Conservation (phyloP, 345 rosid genomes). For the sweet orange (Citrus sinensis) region DNA sequence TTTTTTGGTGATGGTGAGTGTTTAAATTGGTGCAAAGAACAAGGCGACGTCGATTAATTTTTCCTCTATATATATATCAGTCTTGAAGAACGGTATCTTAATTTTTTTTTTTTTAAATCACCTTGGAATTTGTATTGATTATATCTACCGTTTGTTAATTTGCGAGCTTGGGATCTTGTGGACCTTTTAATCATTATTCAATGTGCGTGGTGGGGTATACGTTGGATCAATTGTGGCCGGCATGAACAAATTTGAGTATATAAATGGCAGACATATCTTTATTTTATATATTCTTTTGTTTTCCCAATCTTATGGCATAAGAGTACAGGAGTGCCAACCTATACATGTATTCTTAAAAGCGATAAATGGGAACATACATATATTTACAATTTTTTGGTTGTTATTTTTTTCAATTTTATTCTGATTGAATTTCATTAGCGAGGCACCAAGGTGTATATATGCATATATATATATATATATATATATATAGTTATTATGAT, state of each 20-base stretch:
- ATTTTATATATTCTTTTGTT: neutral
- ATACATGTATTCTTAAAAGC: neutral
- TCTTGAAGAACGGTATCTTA: too few relatives aligned
- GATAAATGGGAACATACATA: slow-evolving; percentile 9
- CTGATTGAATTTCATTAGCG: neutral
- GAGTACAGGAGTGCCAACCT: neutral
- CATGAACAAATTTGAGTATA: slow-evolving; percentile 13
- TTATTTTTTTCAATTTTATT: neutral
- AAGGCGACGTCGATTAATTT: neutral
- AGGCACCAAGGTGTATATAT: too few relatives aligned
- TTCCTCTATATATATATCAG: too few relatives aligned
- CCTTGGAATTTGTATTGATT: slow-evolving; percentile 1
- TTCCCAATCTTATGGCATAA: neutral
- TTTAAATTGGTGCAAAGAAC: neutral
- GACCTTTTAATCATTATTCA: neutral
- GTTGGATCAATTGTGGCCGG: slow-evolving; percentile 18
- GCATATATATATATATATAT: neutral
- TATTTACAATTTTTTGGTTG: neutral
- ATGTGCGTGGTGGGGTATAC: slow-evolving; percentile 30
- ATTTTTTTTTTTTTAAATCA: neutral
- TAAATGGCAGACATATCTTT: slow-evolving; percentile 37
- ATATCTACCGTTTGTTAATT: slow-evolving; percentile 10
- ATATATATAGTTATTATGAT: neutral
- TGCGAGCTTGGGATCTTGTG: neutral
- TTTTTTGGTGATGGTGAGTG: neutral